Evolutionary conservation across 805 yeast genomes (phyloP).

Genomic region (Kazachstania africana): DNA sequence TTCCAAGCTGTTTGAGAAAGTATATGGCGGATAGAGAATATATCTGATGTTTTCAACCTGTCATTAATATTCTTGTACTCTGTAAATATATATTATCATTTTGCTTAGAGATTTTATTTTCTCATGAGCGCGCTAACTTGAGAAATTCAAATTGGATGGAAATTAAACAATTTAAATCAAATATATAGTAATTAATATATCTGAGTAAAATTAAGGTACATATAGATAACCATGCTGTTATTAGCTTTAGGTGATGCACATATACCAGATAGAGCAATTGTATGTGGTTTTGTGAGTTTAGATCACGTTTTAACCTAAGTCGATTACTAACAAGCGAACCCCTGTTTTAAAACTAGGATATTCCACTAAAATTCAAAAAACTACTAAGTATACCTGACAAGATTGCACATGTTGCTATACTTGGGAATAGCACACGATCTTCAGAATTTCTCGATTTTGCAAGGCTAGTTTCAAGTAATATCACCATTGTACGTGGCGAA

Average conservation of each 20-base stretch:
- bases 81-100: too few relatives aligned
- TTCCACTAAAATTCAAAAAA: constrained; percentile 49
- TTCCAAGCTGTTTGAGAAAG: constrained; percentile 58
- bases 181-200: too few relatives aligned
- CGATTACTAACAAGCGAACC: constrained; percentile 2
- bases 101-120: too few relatives aligned
- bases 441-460: constrained; percentile 52
- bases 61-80: constrained; percentile 1
- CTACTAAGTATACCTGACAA: constrained; percentile 68
- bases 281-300: constrained; percentile 23
- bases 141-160: too few relatives aligned
- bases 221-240: constrained; percentile 43
- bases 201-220: too few relatives aligned
- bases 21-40: constrained; percentile 57
- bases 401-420: constrained; percentile 71
- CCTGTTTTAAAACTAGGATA: constrained; percentile 28
- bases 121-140: too few relatives aligned
- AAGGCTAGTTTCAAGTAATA: constrained; percentile 55
- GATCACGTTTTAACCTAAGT: too few relatives aligned
- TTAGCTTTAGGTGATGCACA: constrained; percentile 83
- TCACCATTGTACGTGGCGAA: constrained; percentile 74
- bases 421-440: constrained; percentile 74
- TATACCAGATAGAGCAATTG: constrained; percentile 77
- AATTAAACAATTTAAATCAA: too few relatives aligned
- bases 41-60: constrained; percentile 6